Evolutionary conservation across 2,329 filamentous ascomycete species (phyloP), one percentile per base, ranked within the genome.

Genomic region (Arthrobotrys iridis): DNA sequence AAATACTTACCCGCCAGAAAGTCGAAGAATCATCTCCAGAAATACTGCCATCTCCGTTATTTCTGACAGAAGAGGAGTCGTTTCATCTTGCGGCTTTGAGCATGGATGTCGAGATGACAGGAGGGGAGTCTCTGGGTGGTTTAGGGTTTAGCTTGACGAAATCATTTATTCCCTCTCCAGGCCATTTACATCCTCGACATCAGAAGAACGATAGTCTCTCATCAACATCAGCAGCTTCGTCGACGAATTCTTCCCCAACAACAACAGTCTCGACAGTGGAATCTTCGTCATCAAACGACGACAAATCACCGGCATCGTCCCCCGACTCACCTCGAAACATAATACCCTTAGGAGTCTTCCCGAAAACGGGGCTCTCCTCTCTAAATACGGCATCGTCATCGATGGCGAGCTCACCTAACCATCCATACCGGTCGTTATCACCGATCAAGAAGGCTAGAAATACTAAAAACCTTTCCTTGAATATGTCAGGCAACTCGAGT

Each of bases 221-320:
- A 5, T 92, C 91, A 1, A 74, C 55, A 57, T 90, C 91, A 77
- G 87, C 87, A 64, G 92, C 91, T 13, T 92, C 92, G 77, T 98
- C 95, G 0, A 92, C 92, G 43, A 93, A 97, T 80, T 97, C 94
- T 20, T 98, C 94, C 6, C 95, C 95, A 0, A 98, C 94, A 5
- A 97, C 93, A 2, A 97, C 94, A 1, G 88, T 95, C 57, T 97
- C 93, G 4, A 97, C 93, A 18, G 92, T 94, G 77, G 94, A 97
- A 83, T 96, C 93, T 3, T 94, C 93, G 5, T 94, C 93, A 6
- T 92, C 93, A 28, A 86, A 95, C 55, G 93, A 93, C 28, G 94
- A 98, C 79, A 90, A 92, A 5, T 97, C 94, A 3, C 93, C 95
- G 2, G 94, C 91, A 60, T 93, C 93, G 20, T 97, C 94, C 0